Conservation (phyloP, 2,329 filamentous ascomycete species). For the Monosporascus sp. region DNA sequence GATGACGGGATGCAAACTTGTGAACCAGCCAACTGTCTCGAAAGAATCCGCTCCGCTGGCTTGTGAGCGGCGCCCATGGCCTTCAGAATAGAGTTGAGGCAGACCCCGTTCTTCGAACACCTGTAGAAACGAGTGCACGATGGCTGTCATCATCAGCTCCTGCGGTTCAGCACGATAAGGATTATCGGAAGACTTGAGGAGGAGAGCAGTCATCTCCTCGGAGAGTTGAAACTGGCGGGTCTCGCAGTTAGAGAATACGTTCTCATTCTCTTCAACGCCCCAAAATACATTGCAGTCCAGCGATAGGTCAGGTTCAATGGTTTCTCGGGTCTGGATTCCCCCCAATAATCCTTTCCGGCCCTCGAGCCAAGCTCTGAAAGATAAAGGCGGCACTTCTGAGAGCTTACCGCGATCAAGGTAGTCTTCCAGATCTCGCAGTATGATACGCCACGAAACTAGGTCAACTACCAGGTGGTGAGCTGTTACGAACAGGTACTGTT, state of each 20-base stretch:
- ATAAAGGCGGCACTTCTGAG: not conserved
- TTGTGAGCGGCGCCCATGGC: constrained; percentile 7
- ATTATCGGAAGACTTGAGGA: not conserved
- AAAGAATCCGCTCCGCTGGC: constrained; percentile 6
- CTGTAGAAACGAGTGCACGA: constrained; percentile 4
- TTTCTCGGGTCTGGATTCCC: not conserved
- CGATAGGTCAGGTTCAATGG: not conserved
- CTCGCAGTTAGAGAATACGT: not conserved
- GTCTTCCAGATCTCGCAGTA: not conserved
- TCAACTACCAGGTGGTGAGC: not conserved
- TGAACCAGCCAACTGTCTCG: constrained; percentile 11
- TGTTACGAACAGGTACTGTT: not conserved
- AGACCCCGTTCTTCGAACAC: constrained; percentile 7
- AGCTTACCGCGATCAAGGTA: not conserved
- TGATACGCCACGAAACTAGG: not conserved
- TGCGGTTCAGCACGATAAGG: not conserved
- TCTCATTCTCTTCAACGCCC: not conserved
- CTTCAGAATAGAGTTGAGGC: constrained; percentile 7
- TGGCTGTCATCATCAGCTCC: constrained; percentile 7
- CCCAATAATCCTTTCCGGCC: not conserved
- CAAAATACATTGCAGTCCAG: not conserved
- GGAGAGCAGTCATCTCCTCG: not conserved
- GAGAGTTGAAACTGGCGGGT: not conserved
- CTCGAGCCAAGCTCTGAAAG: not conserved
- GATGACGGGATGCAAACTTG: constrained; percentile 1